Evolutionary conservation across 2,329 filamentous ascomycete species (phyloP).

Genomic region (Eutypella sp.): DNA sequence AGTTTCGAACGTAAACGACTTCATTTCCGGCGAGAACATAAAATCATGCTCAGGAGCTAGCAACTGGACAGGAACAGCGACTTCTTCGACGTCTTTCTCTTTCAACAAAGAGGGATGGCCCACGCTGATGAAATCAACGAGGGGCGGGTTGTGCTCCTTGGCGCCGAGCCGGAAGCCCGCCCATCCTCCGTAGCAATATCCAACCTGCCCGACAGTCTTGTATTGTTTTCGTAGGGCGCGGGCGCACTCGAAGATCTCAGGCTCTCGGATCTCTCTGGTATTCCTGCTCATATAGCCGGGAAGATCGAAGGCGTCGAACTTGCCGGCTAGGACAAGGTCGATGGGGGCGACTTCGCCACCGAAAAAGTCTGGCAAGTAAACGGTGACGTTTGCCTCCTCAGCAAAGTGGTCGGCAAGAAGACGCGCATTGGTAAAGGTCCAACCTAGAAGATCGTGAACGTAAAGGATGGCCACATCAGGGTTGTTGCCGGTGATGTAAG

Average conservation of each 20-base stretch:
- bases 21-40: constrained; percentile 39
- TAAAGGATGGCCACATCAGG: constrained; percentile 31
- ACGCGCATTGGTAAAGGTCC: constrained; percentile 39
- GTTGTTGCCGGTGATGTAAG: constrained; percentile 32
- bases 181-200: constrained; percentile 45
- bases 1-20: constrained; percentile 34
- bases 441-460: constrained; percentile 38
- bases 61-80: constrained; percentile 42
- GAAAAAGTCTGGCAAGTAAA: constrained; percentile 38
- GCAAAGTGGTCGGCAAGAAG: constrained; percentile 45
- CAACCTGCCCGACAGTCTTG: constrained; percentile 35
- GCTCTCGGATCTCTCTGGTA: constrained; percentile 32
- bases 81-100: constrained; percentile 36
- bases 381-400: constrained; percentile 37
- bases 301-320: constrained; percentile 32
- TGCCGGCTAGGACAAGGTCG: constrained; percentile 20
- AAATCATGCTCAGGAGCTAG: constrained; percentile 35
- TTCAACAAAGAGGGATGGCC: constrained; percentile 37
- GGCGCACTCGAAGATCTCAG: constrained; percentile 31
- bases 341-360: constrained; percentile 29
- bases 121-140: constrained; percentile 37
- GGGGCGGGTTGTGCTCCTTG: constrained; percentile 22
- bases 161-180: constrained; percentile 37
- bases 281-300: constrained; percentile 29
- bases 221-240: constrained; percentile 27